Evolutionary conservation across 208 protist genomes (phyloP).

Genomic region (Leishmania tropica): DNA sequence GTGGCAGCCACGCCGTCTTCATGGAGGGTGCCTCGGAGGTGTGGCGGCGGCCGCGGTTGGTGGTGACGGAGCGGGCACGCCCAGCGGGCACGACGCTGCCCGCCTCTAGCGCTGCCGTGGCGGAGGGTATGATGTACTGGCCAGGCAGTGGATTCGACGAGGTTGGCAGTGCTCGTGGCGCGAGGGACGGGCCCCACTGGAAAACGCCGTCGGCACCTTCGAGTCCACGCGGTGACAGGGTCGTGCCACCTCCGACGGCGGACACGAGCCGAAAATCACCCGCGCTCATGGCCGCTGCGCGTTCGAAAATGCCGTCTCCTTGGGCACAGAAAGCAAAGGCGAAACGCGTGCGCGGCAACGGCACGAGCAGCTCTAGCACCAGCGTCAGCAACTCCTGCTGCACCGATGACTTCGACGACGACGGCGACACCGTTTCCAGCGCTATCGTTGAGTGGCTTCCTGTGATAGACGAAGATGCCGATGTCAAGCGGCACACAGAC

Average conservation of each 20-base stretch:
- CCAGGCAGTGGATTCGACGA: neutral
- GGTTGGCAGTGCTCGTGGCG: neutral
- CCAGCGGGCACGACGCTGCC: neutral
- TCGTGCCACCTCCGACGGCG: neutral
- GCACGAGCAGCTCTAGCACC: neutral
- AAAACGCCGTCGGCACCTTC: neutral
- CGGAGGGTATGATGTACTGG: neutral
- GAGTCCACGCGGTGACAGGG: too few relatives aligned
- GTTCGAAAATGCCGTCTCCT: neutral
- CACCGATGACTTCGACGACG: neutral
- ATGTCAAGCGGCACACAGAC: too few relatives aligned
- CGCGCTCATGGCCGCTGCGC: neutral
- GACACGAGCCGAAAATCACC: neutral
- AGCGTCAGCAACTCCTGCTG: neutral
- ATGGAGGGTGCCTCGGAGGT: conserved; percentile 32
- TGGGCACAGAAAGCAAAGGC: neutral
- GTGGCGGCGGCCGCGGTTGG: conserved; percentile 24
- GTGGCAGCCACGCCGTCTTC: conserved; percentile 47
- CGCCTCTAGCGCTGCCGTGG: neutral
- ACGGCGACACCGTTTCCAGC: neutral
- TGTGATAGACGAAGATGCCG: neutral
- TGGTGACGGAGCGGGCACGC: conserved; percentile 13
- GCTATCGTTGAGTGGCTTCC: conserved; percentile 12
- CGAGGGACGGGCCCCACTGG: too few relatives aligned
- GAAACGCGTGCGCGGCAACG: neutral